Base-by-base conservation (phyloP, 768 basidiomycete species). In the Sarcodon aspratus region DNA sequence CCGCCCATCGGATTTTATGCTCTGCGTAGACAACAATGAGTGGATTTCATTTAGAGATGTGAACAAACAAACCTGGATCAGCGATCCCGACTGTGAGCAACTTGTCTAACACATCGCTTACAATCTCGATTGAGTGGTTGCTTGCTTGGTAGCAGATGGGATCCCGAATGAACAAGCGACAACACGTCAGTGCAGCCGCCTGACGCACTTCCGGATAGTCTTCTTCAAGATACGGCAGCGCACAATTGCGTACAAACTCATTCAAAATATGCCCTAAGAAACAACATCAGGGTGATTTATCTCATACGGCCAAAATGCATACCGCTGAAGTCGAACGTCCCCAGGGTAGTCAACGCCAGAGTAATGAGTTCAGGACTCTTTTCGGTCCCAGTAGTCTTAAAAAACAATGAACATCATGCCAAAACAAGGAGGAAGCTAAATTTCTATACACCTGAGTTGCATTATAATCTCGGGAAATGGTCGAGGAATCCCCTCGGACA, bases 81-180 rank as follows among this genome's bases (percentile, higher is more conserved):
- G 95, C 92, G 48, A 96, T 92, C 9, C 87, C 95, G 33, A 97
- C 90, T 1, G 90, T 94, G 48, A 98, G 66, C 10, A 99, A 73
- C 64, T 97, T 98, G 63, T 96, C 93, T 37, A 98, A 74, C n/a
- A 98, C 94, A 54, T 98, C 95, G 63, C 90, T 91, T 59, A 99
- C 94, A 50, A 98, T 83, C 59, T 97, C 91, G 48, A 96, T 95
- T 7, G 94, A 87, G 64, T 97, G 89, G 56, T 83, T 92, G 69
- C 91, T 95, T 9, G 92, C 85, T 66, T 97, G 94, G 56, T 88
- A 90, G 62, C 90, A 93, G 46, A 98, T 96, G 0, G 94, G 93
- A 66, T 99, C 96, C 49, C 83, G 81, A 51, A 93, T 82, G 60
- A 98, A 95, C 11, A 98, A 75, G 43, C 78, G 78, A 57, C 93